Evolutionary conservation across 495 filamentous ascomycete genomes (phyloP).

Genomic region (Tetracladium setigerum): DNA sequence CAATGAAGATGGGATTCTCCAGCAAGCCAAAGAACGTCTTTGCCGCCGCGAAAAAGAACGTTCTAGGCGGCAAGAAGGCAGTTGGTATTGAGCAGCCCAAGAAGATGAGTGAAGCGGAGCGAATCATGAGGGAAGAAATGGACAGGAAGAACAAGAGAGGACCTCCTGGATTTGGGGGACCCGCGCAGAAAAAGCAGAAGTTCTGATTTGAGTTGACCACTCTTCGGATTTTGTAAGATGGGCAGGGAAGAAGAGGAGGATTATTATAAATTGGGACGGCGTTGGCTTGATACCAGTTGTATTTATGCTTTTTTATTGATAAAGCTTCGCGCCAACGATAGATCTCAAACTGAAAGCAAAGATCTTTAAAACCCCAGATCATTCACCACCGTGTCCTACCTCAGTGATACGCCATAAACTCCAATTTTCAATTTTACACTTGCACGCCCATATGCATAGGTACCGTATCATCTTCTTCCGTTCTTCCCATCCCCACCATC

Average conservation of each 20-base stretch:
- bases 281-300: conserved; percentile 21
- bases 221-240: too few species aligned
- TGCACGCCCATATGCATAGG: not conserved
- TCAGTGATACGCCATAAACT: conserved; percentile 14
- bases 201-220: conserved; percentile 6
- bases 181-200: conserved; percentile 21
- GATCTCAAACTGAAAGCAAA: conserved; percentile 1
- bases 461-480: conserved; percentile 1
- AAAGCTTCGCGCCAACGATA: too few species aligned
- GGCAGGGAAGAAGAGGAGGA: not conserved
- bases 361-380: conserved; percentile 1
- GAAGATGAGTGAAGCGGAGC: conserved; percentile 82
- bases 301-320: conserved; percentile 1
- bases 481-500: not conserved
- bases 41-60: conserved; percentile 59
- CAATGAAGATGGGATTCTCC: conserved; percentile 49
- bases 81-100: conserved; percentile 47
- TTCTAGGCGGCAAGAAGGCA: conserved; percentile 55
- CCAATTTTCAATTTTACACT: conserved; percentile 1
- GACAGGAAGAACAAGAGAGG: conserved; percentile 59
- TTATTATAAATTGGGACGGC: conserved; percentile 9
- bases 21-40: conserved; percentile 78
- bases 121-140: conserved; percentile 84
- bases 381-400: not conserved
- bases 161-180: conserved; percentile 22